Conservation (phyloP, 441 rosid genomes). For the Monsonia emarginata region DNA sequence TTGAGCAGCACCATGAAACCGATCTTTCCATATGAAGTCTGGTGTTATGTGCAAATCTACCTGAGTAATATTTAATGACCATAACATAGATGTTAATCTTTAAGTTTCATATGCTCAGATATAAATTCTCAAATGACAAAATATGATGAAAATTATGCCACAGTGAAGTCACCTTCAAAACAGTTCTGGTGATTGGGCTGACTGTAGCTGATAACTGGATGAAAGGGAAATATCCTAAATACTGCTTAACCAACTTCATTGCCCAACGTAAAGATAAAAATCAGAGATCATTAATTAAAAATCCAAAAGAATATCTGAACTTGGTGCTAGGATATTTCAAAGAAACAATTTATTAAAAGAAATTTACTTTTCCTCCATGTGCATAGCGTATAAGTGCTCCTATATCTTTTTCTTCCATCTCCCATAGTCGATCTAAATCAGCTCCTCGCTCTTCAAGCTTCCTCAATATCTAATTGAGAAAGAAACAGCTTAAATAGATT, state of each 20-base stretch:
- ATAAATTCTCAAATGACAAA: constrained; percentile 9
- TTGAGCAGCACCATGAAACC: constrained; percentile 77
- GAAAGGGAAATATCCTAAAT: constrained; percentile 74
- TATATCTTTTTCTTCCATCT: constrained; percentile 95
- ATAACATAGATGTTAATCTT: constrained; percentile 8
- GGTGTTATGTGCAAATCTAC: constrained; percentile 83
- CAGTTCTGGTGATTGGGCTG: constrained; percentile 98
- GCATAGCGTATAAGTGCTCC: constrained; percentile 90
- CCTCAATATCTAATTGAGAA: constrained; percentile 55
- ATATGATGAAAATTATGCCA: constrained; percentile 6
- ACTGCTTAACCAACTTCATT: constrained; percentile 78
- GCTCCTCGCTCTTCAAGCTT: constrained; percentile 95
- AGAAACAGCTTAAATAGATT: constrained; percentile 19
- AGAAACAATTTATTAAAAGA: neutral
- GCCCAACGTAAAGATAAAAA: constrained; percentile 16
- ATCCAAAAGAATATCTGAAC: constrained; percentile 13
- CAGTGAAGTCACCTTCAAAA: constrained; percentile 60
- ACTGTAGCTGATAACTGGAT: constrained; percentile 78
- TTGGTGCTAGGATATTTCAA: constrained; percentile 14
- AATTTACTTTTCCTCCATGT: constrained; percentile 82
- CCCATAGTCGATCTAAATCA: constrained; percentile 74
- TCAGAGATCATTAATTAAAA: constrained; percentile 10
- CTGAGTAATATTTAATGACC: constrained; percentile 32
- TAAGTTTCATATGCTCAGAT: neutral
- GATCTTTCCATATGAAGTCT: constrained; percentile 90